Base-by-base conservation (phyloP, 805 yeast species). In the Isabelozyma rhagii region DNA sequence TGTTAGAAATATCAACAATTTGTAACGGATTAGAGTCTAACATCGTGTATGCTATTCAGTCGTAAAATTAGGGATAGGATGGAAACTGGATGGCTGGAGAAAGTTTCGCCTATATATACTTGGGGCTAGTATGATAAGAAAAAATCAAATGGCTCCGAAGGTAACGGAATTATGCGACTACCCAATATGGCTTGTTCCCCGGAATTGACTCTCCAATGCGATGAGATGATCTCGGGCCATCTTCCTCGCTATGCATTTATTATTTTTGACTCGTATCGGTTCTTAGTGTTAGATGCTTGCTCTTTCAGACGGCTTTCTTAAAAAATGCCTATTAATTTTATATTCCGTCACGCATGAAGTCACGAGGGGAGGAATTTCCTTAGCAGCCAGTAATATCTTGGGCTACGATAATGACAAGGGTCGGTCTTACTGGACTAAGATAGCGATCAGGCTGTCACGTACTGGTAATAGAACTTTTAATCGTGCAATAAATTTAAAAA, bases 1-100 rank as follows among this genome's bases (percentile, higher is more conserved):
- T 61, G 7, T 62, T 54, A n/a, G 83, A 68, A 27, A 87, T 75
- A 56, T 87, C 90, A 29, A 87, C 77, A 6, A 82, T 72, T 55
- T 81, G 69, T 31, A 83, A 65, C 1, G 85, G 84, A 54, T 79
- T 81, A 8, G 15, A 10, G n/a, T 36, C 29, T 31, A 8, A 3
- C 36, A 31, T 31, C 36, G 36, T 31, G 36, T 21, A 21, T 21
- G 5, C 6, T 21, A 21, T 21, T 4, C 25, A 5, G 5, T 21
- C 5, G 25, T 6, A 21, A 21, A 21, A 5, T 6, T 2, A 21
- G 5, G 25, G 25, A 21, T 21, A 21, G 25, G 25, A 21, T 3
- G 6, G 6, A 21, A 21, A 4, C 25, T 21, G 25, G 25, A 6
- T 21, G 25, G 6, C 6, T 21, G 6, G 25, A 21, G 25, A 21